Base-by-base conservation (phyloP, 1,284 basidiomycete species). In the Lentinus polychrous region DNA sequence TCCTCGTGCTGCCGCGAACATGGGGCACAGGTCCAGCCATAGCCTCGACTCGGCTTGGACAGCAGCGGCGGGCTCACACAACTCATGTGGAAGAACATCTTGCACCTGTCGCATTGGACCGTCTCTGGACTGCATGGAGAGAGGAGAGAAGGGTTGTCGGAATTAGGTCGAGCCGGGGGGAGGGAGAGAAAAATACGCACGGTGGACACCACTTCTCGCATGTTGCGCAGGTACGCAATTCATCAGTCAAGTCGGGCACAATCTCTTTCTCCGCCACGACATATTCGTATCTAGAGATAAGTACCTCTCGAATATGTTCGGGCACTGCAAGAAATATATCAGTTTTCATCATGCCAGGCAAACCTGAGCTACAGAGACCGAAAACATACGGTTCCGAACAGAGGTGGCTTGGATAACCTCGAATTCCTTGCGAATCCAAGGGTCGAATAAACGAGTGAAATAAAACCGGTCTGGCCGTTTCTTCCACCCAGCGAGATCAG, bases 351-450 rank as follows among this genome's bases (percentile, higher is more conserved):
- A 23, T 17, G 35, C 23, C 27, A 39, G 8, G n/a, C 17, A 43
- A 42, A n/a, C 41, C 18, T 17, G 23, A 39, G 41, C 40, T 36
- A 60, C 55, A 14, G 49, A 38, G 35, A 66, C 54, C 39, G 36
- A 33, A 38, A 1, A 79, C 91, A 60, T 64, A 96, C 93, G 75
- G 66, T 99, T 99, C 57, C 86, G 81, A 50, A 96, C 83, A 60
- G 87, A 88, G 42, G 80, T 80, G 22, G 91, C 83, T 48, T 90
- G 85, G 50, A 99, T 84, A 56, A 98, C 88, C 66, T 99, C 96
- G 69, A 95, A 97, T 69, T 96, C 95, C 66, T 93, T 91, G 72
- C 96, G 94, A 67, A 97, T 91, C 70, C 97, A 98, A 40, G 94
- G 91, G 70, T 99, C 95, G 66, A 94, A 97, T 49, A 95, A 77